phyloP scores from a whole-genome alignment of 2,329 filamentous ascomycete species.

The Metarhizium guizhouense region DNA sequence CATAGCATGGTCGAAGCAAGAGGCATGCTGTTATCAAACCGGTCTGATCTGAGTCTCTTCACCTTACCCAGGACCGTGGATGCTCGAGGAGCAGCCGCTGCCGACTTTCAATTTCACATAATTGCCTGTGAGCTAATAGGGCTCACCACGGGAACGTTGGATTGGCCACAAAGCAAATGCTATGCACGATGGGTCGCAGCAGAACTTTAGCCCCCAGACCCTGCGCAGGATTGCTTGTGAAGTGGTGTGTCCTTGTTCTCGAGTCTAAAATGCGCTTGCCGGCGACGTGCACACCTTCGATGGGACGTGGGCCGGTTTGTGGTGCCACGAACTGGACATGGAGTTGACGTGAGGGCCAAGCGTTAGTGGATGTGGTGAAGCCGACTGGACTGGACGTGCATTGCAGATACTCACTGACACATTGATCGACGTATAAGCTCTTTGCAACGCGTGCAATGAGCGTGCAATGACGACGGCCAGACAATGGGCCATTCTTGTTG shows the following conservation, averaged over 20 bases:
- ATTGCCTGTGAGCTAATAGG: not conserved
- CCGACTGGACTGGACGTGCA: slow-evolving; percentile 1
- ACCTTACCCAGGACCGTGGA: not conserved
- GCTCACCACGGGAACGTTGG: not conserved
- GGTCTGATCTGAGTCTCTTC: not conserved
- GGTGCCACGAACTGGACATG: slow-evolving; percentile 2
- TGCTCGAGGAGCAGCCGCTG: not conserved
- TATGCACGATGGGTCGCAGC: not conserved
- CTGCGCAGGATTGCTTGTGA: not conserved
- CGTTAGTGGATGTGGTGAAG: not conserved
- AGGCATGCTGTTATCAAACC: not conserved
- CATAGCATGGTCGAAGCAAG: not conserved
- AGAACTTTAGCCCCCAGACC: not conserved
- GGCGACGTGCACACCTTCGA: not conserved
- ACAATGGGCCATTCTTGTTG: not conserved
- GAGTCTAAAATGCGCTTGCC: not conserved
- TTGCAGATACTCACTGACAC: not conserved
- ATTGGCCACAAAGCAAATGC: not conserved
- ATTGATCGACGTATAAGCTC: not conserved
- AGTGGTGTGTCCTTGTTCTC: not conserved
- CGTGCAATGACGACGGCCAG: not conserved
- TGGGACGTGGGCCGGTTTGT: slow-evolving; percentile 1
- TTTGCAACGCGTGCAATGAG: not conserved
- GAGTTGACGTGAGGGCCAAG: not conserved
- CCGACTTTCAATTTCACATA: not conserved